Conservation (phyloP, 1,139 yeast genomes). For the Magnusiomyces suaveolens region DNA sequence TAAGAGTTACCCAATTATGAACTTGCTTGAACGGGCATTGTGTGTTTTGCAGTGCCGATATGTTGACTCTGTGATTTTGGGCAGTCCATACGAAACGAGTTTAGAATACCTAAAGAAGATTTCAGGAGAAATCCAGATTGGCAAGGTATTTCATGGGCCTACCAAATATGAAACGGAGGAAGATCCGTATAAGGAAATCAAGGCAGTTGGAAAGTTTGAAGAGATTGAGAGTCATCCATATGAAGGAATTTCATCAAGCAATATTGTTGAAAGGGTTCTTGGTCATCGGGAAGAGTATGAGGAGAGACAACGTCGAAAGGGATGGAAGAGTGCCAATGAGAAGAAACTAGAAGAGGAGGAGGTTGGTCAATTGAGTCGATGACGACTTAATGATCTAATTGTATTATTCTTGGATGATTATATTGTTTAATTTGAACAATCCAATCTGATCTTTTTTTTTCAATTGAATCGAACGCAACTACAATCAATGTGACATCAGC, state of each 20-base stretch:
- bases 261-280: slow-evolving; percentile 60
- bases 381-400: too few species aligned
- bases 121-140: slow-evolving; percentile 31
- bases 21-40: slow-evolving; percentile 68
- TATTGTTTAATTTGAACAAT: too few species aligned
- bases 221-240: slow-evolving; percentile 47
- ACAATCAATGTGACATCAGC: too few species aligned
- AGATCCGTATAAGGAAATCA: slow-evolving; percentile 37
- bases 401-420: too few species aligned
- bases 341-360: slow-evolving; percentile 25
- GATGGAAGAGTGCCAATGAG: slow-evolving; percentile 52
- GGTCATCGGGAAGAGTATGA: slow-evolving; percentile 57
- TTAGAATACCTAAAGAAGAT: slow-evolving; percentile 32
- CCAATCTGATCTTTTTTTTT: too few species aligned
- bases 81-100: slow-evolving; percentile 53
- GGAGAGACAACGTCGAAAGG: slow-evolving; percentile 69
- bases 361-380: too few species aligned
- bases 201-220: slow-evolving; percentile 33
- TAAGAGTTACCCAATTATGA: slow-evolving; percentile 68
- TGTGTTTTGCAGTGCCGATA: slow-evolving; percentile 82
- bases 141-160: slow-evolving; percentile 55
- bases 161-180: slow-evolving; percentile 27
- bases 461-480: too few species aligned
- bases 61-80: slow-evolving; percentile 66
- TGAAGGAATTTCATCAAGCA: slow-evolving; percentile 51